These are phyloP conservation scores for Citrus unshiu DNA, from an alignment of 345 rosid species.

Conservation along the genomic window DNA sequence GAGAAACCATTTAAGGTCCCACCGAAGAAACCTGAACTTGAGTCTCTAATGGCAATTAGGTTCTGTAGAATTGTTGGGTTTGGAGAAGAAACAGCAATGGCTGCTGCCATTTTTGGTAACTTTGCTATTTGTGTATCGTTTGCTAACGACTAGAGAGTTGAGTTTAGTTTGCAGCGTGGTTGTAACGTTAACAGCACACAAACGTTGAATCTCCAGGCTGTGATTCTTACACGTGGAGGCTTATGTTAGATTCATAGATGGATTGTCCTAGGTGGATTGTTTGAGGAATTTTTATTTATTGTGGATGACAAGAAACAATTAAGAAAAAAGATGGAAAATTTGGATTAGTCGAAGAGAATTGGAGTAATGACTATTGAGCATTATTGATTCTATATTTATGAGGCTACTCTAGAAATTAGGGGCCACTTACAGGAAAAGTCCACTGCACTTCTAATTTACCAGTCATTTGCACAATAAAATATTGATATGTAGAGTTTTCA, in stretches of 20 bases:
- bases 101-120: slow-evolving; percentile 34
- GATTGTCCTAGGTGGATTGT: slow-evolving; percentile 29
- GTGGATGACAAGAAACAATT: slow-evolving; percentile 18
- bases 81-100: slow-evolving; percentile 55
- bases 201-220: slow-evolving; percentile 25
- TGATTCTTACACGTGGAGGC: slow-evolving; percentile 49
- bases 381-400: neutral
- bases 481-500: no score
- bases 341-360: neutral
- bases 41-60: slow-evolving; percentile 33
- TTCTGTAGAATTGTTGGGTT: slow-evolving; percentile 41
- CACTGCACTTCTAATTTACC: no score
- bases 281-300: slow-evolving; percentile 8
- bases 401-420: neutral
- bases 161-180: neutral
- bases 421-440: no score
- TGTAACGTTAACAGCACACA: neutral
- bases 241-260: slow-evolving; percentile 2
- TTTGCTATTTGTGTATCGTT: neutral
- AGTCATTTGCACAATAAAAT: no score
- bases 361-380: neutral
- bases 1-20: slow-evolving; percentile 40
- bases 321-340: neutral
- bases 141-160: neutral
- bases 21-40: slow-evolving; percentile 39